Evolutionary conservation across 345 rosid genomes (phyloP), one percentile per base, ranked within the genome.

Genomic region (Limnanthes douglasii): DNA sequence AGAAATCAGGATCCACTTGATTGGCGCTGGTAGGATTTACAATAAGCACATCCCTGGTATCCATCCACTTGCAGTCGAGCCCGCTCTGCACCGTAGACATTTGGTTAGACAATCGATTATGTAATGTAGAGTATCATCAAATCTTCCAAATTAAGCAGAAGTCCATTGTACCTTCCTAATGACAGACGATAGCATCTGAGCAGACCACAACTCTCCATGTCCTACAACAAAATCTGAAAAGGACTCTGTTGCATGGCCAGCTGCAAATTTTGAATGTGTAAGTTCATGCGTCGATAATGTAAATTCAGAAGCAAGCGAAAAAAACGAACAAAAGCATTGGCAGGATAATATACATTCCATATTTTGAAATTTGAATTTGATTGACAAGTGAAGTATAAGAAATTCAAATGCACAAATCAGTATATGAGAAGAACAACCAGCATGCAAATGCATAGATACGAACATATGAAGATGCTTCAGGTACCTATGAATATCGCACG

Each of bases 191-290:
- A 92, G 55, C 68, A 92, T 54, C 63, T 81, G 96, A 26, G 96
- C 96, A 37, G 96, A 75, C 99, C 99, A 92, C 34, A 92, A 62
- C 59, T 92, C 99, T 21, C 99, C 94, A 42, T 92, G 83, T 56
- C 99, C 99, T 1, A 62, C 94, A 33, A 92, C 94, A 64, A 92
- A 85, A 48, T 85, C 96, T 22, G 96, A 60, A 61, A 92, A 81
- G 1, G 99, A 85, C 60, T 92, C 99, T 3, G 94, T 75, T 5
- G 82, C 96, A 54, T 92, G 94, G 31, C 96, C 96, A 31, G 99
- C 96, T 88, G 77, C 67, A 67, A 31, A 38, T 31, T 5, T 15
- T 16, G 23, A 31, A 51, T 11, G 20, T 31, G 21, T 51, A 13
- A 46, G 53, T 23, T 45, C 5, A 2, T n/a, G 31, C 13, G 11